phyloP scores from a whole-genome alignment of 2,329 filamentous ascomycete species.

The Penicillium digitatum region DNA sequence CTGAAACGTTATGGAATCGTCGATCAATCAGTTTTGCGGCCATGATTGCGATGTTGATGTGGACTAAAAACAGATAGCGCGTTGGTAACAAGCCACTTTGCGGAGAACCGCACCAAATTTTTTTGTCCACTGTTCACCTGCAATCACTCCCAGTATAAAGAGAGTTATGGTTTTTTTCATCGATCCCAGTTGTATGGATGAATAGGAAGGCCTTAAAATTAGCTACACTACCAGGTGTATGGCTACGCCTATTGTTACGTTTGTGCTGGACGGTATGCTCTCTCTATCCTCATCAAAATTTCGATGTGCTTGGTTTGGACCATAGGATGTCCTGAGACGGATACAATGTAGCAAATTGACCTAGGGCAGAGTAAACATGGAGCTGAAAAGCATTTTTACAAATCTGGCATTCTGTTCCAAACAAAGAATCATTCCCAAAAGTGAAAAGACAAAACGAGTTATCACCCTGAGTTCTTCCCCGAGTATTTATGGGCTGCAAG shows the following conservation, averaged over 20 bases:
- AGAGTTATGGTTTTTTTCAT: not conserved
- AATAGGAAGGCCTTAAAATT: not conserved
- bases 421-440: not conserved
- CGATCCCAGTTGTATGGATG: too few relatives aligned
- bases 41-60: conserved; percentile 26
- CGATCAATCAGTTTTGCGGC: conserved; percentile 40
- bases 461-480: not conserved
- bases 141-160: not conserved
- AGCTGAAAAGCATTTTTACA: not conserved
- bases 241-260: not conserved
- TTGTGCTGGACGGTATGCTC: not conserved
- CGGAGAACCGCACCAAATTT: conserved; percentile 10
- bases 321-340: too few relatives aligned
- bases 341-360: not conserved
- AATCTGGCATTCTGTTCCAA: not conserved
- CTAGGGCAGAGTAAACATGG: not conserved
- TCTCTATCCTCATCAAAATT: not conserved
- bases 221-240: not conserved
- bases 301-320: not conserved
- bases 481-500: conserved; percentile 9
- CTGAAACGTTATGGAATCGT: conserved; percentile 38
- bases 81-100: conserved; percentile 6
- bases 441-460: not conserved
- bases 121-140: not conserved
- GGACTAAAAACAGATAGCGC: conserved; percentile 4